Base-by-base conservation (phyloP, 2,329 filamentous ascomycete genomes). In the Trichoderma aggressivum region DNA sequence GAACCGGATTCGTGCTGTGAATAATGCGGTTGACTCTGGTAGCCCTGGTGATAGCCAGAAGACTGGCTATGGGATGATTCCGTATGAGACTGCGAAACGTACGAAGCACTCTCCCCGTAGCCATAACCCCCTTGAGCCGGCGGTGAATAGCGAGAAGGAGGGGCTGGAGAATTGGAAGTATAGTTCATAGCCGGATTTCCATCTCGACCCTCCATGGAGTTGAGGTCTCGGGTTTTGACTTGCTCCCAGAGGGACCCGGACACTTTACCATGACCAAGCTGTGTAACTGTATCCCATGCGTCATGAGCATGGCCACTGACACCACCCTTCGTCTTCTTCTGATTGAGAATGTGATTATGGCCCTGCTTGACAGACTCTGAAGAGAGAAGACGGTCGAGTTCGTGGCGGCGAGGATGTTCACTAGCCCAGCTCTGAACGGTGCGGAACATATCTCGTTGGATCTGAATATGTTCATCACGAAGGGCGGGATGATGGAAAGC, bases 401-500 rank as follows among this genome's bases (percentile, higher is more conserved):
- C 86, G 66, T 88, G 84, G 56, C 89, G 89, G 73, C 91, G 90
- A 3, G 89, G 85, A 71, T 91, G 87, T 75, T 90, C 87, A 63
- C 93, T 87, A 0, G 89, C 91, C 95, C 95, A 99, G 72, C 88
- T 86, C 76, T 92, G 88, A 2, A 99, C 94, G 0, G 92, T 93
- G 69, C 90, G 86, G 82, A 93, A 98, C 96, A 99, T 99, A 66
- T 90, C 90, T 58, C 89, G 87, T 74, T 98, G 96, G 32, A 96
- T 90, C 79, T 97, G 92, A 71, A 92, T 84, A 70, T 86, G 85
- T 69, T 92, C 90, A 75, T 96, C 88, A 28, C 95, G 91, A 34
- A 94, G 84, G 7, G 92, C 92, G 1, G 96, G 96, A 79, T 99
- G 96, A 80, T 99, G 96, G 83, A 98, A 97, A 12, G 93, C 90